Conservation (phyloP, 2,329 filamentous ascomycete species). For the Rhinocladiella mackenziei region DNA sequence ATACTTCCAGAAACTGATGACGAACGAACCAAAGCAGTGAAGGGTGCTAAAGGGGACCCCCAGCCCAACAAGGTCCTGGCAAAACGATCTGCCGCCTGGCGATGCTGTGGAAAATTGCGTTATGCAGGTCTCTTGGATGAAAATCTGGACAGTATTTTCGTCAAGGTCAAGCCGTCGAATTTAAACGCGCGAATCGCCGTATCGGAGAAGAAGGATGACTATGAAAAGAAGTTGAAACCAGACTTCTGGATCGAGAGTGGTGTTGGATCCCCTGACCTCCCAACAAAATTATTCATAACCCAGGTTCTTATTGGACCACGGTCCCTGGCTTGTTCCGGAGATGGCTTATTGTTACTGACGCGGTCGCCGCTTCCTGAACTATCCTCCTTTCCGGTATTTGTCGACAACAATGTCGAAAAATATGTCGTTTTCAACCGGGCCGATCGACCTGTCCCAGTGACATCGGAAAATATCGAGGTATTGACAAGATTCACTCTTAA, state of each 20-base stretch:
- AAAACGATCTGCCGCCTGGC: constrained; percentile 84
- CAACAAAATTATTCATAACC: constrained; percentile 15
- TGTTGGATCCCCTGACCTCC: constrained; percentile 3
- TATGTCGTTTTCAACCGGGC: constrained; percentile 52
- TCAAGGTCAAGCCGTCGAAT: constrained; percentile 70
- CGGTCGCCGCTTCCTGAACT: constrained; percentile 61
- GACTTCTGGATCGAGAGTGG: constrained; percentile 58
- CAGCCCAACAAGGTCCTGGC: constrained; percentile 70
- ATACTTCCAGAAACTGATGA: constrained; percentile 61
- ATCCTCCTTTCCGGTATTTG: constrained; percentile 67
- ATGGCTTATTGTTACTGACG: constrained; percentile 66
- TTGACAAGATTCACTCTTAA: constrained; percentile 71
- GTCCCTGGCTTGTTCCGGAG: constrained; percentile 19
- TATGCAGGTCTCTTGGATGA: constrained; percentile 65
- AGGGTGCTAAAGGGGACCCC: constrained; percentile 59
- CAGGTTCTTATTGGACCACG: constrained; percentile 7
- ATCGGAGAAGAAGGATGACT: constrained; percentile 67
- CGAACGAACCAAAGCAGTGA: constrained; percentile 57
- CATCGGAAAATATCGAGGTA: constrained; percentile 45
- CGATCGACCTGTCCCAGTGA: constrained; percentile 42
- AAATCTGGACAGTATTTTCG: constrained; percentile 68
- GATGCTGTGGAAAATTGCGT: constrained; percentile 68
- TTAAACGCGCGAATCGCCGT: constrained; percentile 82
- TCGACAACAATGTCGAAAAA: constrained; percentile 61
- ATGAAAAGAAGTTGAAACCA: constrained; percentile 77